Conservation (phyloP, 768 basidiomycete genomes). For the Lactifluus volemus region DNA sequence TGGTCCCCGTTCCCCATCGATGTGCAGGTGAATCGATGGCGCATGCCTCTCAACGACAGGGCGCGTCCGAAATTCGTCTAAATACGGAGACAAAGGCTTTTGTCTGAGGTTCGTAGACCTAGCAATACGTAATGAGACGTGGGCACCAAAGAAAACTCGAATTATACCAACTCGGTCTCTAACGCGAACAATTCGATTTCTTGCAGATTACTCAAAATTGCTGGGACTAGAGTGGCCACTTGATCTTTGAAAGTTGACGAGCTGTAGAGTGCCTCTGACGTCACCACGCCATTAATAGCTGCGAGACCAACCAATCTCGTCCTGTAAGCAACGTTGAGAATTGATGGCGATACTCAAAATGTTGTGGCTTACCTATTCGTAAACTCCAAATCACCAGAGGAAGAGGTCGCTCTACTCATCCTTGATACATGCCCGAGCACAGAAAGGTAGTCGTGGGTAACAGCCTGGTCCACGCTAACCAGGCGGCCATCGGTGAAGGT, state of each 20-base stretch:
- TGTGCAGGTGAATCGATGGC: constrained; percentile 80
- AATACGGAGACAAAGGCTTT: constrained; percentile 64
- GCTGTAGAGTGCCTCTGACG: constrained; percentile 78
- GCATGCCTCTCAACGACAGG: constrained; percentile 77
- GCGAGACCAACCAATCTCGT: constrained; percentile 82
- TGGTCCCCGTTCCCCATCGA: constrained; percentile 85
- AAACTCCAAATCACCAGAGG: constrained; percentile 55
- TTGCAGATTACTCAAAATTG: constrained; percentile 60
- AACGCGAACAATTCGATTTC: constrained; percentile 51
- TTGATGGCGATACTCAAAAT: neutral
- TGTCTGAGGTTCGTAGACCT: constrained; percentile 60
- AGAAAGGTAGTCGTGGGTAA: constrained; percentile 64
- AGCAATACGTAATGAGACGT: constrained; percentile 9
- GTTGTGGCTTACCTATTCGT: constrained; percentile 53
- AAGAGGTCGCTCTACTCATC: constrained; percentile 43
- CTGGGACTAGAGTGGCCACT: constrained; percentile 57
- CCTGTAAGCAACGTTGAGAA: constrained; percentile 30
- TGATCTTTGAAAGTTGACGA: constrained; percentile 65
- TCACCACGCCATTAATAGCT: constrained; percentile 68
- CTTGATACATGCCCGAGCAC: constrained; percentile 56
- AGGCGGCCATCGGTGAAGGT: constrained; percentile 84
- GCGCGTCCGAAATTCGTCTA: constrained; percentile 76
- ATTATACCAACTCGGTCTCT: constrained; percentile 54
- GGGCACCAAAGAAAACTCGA: neutral
- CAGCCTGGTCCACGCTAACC: constrained; percentile 63